Base-by-base conservation (phyloP, 345 rosid genomes). In the Carallia brachiata region DNA sequence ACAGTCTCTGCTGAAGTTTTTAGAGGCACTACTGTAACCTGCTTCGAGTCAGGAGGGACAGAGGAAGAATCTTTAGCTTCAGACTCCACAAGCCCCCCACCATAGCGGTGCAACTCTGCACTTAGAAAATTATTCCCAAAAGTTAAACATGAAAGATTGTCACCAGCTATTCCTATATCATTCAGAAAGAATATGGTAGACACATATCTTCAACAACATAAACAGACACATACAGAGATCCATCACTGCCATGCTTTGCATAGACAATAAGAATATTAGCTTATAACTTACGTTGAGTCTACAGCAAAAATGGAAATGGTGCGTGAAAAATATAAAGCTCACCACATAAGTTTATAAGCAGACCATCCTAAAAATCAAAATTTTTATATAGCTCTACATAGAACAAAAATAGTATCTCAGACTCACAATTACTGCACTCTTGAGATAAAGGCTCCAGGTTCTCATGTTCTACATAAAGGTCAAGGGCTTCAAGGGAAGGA, bases 61-160 rank as follows among this genome's bases (percentile, higher is more conserved):
- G 83, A 68, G 67, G 86, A 78, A 66, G 88, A 66, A 59, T 92
- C 96, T 73, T 79, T 85, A 6, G 68, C 81, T 57, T 95, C 97
- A 0, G 66, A 62, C 63, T 92, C 97, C 63, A 82, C 80, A 8
- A 83, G 89, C 44, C 92, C 96, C 5, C 96, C 97, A 1, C 99
- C 99, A 75, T 86, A 92, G 31, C 90, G 82, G 74, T 92, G 96
- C 56, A 95, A 84, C 81, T 95, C 99, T 95, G 92, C 44, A 67
- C 27, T 58, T 70, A 65, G 10, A 58, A 39, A 66, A 64, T 37
- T 12, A 23, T 56, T 36, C 23, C 53, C 44, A 61, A 70, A 69
- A 23, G 18, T 71, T 50, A 70, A 66, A 57, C 12, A 56, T 2
- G 52, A 50, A 7, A 31, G 30, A 27, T 44, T 27, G 60, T 27